These are phyloP conservation scores for Teunomyces barrocoloradensis DNA, from an alignment of 805 yeast genomes.

Conservation along the genomic window DNA sequence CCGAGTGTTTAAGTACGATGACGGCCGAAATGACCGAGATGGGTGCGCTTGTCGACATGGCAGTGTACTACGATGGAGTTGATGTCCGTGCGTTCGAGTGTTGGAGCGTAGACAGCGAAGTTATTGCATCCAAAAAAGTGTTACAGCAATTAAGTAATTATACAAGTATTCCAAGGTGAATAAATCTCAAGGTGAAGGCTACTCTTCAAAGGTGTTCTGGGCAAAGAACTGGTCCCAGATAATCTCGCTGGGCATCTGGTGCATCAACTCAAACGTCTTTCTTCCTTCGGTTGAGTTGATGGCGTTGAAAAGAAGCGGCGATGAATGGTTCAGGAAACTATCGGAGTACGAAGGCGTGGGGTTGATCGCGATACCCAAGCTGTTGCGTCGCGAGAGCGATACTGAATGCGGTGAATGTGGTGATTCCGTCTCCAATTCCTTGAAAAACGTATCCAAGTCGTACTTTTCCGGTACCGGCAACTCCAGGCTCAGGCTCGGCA, in stretches of 20 bases:
- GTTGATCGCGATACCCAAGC: constrained; percentile 13
- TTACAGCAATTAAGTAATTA: constrained; percentile 11
- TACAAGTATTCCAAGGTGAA: no score
- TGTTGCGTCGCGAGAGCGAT: constrained; percentile 6
- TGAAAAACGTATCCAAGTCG: constrained; percentile 46
- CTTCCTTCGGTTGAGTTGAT: constrained; percentile 45
- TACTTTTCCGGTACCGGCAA: constrained; percentile 4
- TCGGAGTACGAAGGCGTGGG: constrained; percentile 5
- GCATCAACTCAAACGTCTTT: constrained; percentile 57
- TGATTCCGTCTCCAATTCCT: constrained; percentile 38
- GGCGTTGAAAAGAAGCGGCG: constrained; percentile 14
- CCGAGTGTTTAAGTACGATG: constrained; percentile 9
- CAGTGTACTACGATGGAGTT: constrained; percentile 32
- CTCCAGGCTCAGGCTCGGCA: background rate
- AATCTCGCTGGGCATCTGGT: constrained; percentile 60
- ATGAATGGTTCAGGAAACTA: constrained; percentile 6
- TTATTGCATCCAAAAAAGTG: constrained; percentile 4
- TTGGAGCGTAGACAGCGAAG: background rate
- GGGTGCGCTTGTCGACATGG: constrained; percentile 29
- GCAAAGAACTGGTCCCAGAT: constrained; percentile 69
- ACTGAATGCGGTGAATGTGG: constrained; percentile 3
- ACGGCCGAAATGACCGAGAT: constrained; percentile 7
- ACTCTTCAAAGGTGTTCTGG: constrained; percentile 1
- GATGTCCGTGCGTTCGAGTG: constrained; percentile 23
- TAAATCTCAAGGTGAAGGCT: no score